Evolutionary conservation across 2,329 filamentous ascomycete genomes (phyloP), one percentile per base, ranked within the genome.

Genomic region (Colletotrichum brevisporum): DNA sequence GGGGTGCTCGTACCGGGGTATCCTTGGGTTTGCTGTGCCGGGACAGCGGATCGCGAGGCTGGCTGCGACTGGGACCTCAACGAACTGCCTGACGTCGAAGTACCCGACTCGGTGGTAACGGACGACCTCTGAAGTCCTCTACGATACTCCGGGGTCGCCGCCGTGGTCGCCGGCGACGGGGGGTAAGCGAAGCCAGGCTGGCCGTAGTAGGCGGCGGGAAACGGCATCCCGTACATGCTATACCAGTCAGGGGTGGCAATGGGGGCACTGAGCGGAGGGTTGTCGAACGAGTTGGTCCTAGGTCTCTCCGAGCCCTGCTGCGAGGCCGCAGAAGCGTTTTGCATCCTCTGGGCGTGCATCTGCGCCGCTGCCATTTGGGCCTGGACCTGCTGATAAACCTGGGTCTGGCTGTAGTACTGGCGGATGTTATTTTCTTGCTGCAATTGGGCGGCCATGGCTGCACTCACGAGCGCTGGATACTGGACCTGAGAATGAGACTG

Each of bases 41-140:
- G 43, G 10, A 66, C 47, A 6, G 54, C 65, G 12, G 82, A 80
- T 36, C 88, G 82, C 41, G 87, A 85, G 3, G 89, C 89, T 26
- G 89, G 89, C 75, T 91, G 89, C n/a, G 89, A 91, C 75, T 91
- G 89, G 27, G 89, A 91, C 71, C 89, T 84, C 70, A 90, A 77
- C n/a, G 88, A 82, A 72, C 88, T 87, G 63, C 82, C 86, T 27
- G 87, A 83, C 59, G 83, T 78, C 45, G 82, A 78, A 18, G 80
- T 75, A 10, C 83, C 83, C 15, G 83, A 77, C 43, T 90, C 88
- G 26, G 83, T 85, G 16, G 83, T 80, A 26, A 82, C 78, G 10
- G 82, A 80, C 1, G 87, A 86, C 74, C 89, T 82, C 71, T 91
- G 88, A 62, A 89, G 78, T 54, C 86, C 84, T 59, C 89, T 83